These are phyloP conservation scores for Lophiostoma macrostomum DNA, from an alignment of 495 filamentous ascomycete genomes.

Conservation along the genomic window DNA sequence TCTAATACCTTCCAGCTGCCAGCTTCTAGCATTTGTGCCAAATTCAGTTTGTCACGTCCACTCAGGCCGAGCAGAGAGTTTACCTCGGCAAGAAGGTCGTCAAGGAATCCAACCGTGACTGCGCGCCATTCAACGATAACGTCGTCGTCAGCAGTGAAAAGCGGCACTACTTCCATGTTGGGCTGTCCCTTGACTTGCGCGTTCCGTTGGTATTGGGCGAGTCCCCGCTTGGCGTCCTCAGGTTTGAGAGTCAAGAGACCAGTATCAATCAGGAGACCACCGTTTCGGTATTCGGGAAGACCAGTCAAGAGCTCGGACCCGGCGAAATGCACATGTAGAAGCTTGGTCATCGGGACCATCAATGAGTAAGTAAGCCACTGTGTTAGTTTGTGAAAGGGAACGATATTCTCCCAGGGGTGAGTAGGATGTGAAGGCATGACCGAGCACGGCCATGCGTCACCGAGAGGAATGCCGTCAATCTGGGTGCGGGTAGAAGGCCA, in stretches of 20 bases:
- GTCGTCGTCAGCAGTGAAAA: conserved; percentile 75
- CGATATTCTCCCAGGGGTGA: conserved; percentile 85
- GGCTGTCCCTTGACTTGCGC: conserved; percentile 70
- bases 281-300: conserved; percentile 84
- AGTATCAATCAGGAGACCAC: conserved; percentile 78
- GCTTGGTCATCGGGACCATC: conserved; percentile 78
- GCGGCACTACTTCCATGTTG: conserved; percentile 68
- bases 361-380: conserved; percentile 89
- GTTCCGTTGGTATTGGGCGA: conserved; percentile 70
- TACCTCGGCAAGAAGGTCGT: conserved; percentile 67
- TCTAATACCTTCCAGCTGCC: conserved; percentile 86
- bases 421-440: conserved; percentile 75
- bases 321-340: conserved; percentile 73
- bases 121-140: conserved; percentile 87
- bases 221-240: conserved; percentile 60
- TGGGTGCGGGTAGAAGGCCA: conserved; percentile 88
- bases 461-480: conserved; percentile 83
- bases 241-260: conserved; percentile 75
- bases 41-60: conserved; percentile 55
- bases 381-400: conserved; percentile 90
- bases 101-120: conserved; percentile 79
- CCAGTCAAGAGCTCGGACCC: conserved; percentile 77
- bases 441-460: conserved; percentile 91
- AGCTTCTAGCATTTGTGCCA: conserved; percentile 81
- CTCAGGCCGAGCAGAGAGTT: conserved; percentile 61